phyloP scores from a whole-genome alignment of 352 stramenopile species.

The Globisporangium irregulare region DNA sequence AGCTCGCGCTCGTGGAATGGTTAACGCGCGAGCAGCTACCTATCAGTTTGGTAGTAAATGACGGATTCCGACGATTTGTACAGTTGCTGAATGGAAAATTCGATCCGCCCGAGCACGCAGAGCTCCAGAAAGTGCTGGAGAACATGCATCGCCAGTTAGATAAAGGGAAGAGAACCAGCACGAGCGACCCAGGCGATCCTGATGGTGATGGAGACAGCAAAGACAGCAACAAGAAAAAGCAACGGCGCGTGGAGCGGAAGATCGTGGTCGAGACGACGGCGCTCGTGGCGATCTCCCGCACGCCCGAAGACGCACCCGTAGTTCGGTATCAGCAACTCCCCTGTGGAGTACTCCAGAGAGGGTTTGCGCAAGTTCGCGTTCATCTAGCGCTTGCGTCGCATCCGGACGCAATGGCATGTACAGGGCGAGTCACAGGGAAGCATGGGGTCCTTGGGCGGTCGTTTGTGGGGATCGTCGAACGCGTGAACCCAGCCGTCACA shows the following conservation, averaged over 20 bases:
- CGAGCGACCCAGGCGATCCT: neutral
- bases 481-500: conserved; percentile 10
- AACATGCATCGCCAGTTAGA: conserved; percentile 14
- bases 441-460: conserved; percentile 38
- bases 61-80: conserved; percentile 36
- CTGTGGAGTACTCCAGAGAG: conserved; percentile 22
- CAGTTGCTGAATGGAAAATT: conserved; percentile 37
- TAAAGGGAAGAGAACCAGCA: neutral
- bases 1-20: conserved; percentile 36
- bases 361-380: conserved; percentile 35
- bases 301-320: neutral
- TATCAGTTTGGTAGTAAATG: conserved; percentile 34
- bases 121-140: conserved; percentile 27
- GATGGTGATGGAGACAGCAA: neutral
- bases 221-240: neutral
- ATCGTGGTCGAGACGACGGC: conserved; percentile 25
- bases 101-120: conserved; percentile 21
- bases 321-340: conserved; percentile 22
- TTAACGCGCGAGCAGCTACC: conserved; percentile 44
- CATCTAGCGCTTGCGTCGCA: conserved; percentile 31
- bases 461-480: conserved; percentile 37
- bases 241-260: neutral
- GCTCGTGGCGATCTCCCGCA: conserved; percentile 31
- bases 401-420: conserved; percentile 31
- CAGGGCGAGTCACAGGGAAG: conserved; percentile 28